Evolutionary conservation across 352 stramenopile genomes (phyloP).

Genomic region (Phytophthora capsici): DNA sequence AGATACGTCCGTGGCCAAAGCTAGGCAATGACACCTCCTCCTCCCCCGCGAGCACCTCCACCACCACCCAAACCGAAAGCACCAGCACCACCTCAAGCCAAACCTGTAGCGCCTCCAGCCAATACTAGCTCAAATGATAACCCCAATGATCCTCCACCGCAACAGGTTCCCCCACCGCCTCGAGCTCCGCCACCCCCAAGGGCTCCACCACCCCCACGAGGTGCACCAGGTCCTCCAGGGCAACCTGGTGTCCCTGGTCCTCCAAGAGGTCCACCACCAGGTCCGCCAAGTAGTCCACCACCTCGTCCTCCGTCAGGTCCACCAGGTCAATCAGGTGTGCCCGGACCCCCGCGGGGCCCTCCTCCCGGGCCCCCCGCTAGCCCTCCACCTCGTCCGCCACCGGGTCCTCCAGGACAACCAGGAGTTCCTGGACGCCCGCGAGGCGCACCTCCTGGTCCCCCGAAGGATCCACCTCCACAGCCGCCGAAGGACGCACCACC

Average conservation of each 20-base stretch:
- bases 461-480: constrained; percentile 52
- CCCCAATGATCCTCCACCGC: background rate
- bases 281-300: constrained; percentile 4
- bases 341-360: constrained; percentile 32
- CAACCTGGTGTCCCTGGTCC: too few relatives aligned
- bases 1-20: constrained; percentile 23
- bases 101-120: constrained; percentile 1
- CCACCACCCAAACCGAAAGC: constrained; percentile 29
- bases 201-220: background rate
- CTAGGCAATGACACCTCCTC: constrained; percentile 26
- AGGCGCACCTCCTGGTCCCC: constrained; percentile 54
- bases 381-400: constrained; percentile 7
- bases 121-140: background rate
- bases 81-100: constrained; percentile 20
- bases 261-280: background rate
- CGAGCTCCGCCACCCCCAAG: constrained; percentile 3
- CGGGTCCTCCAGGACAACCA: constrained; percentile 40
- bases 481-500: constrained; percentile 60
- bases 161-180: background rate
- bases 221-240: background rate
- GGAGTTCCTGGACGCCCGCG: constrained; percentile 35
- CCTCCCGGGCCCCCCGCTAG: constrained; percentile 29
- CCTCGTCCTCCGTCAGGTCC: constrained; percentile 14
- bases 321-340: background rate
- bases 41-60: constrained; percentile 24